These are phyloP conservation scores for Phascolomyces articulosus DNA, from an alignment of 371 early-diverging fungal species.

Conservation along the genomic window DNA sequence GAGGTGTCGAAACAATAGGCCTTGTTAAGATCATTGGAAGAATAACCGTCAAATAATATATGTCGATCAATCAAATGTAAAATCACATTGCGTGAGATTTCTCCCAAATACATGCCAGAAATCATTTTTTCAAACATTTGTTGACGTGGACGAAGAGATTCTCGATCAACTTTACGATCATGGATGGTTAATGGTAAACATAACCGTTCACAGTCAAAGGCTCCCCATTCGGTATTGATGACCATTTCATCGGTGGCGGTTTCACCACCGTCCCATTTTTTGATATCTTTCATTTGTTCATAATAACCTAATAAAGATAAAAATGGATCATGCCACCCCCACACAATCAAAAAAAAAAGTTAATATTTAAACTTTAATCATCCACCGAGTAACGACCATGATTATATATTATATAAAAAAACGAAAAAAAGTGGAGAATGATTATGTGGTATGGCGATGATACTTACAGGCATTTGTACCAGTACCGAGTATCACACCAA, in stretches of 20 bases:
- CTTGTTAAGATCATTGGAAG: conserved; percentile 67
- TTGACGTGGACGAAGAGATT: conserved; percentile 75
- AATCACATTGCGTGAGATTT: conserved; percentile 79
- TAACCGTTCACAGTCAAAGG: conserved; percentile 70
- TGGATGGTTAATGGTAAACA: conserved; percentile 83
- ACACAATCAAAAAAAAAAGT: too few species aligned
- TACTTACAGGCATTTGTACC: conserved; percentile 84
- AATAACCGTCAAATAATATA: conserved; percentile 75
- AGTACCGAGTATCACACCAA: conserved; percentile 96
- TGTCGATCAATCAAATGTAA: conserved; percentile 80
- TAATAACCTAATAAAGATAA: conserved; percentile 62
- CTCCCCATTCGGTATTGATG: conserved; percentile 93
- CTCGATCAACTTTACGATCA: conserved; percentile 84
- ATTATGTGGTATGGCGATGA: not conserved
- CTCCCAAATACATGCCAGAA: conserved; percentile 94
- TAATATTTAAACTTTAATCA: too few species aligned
- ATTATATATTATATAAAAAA: too few species aligned
- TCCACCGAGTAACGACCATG: too few species aligned
- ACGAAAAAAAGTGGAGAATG: too few species aligned
- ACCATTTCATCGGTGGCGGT: conserved; percentile 76
- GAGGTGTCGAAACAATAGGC: conserved; percentile 85
- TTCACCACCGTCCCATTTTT: conserved; percentile 25
- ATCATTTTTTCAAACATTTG: conserved; percentile 94
- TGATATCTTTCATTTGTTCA: conserved; percentile 66
- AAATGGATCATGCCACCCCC: not conserved